phyloP scores from a whole-genome alignment of 768 basidiomycete genomes.

The Phanerodontia chrysosporium region DNA sequence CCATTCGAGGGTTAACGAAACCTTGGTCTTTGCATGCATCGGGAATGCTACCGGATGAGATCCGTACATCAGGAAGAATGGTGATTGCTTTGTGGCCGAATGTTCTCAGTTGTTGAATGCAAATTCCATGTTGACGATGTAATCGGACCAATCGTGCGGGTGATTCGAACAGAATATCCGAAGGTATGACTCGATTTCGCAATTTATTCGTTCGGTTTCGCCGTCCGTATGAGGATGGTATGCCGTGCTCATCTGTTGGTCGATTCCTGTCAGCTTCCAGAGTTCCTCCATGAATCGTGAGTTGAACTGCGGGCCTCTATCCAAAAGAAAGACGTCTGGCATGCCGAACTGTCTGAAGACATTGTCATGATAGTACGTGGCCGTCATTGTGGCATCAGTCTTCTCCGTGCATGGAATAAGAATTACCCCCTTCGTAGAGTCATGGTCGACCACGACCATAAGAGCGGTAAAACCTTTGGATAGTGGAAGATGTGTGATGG shows the following conservation, averaged over 20 bases:
- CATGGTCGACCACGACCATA: background rate
- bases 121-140: background rate
- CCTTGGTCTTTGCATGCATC: background rate
- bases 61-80: slow-evolving; percentile 17
- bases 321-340: slow-evolving; percentile 7
- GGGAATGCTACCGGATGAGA: background rate
- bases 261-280: background rate
- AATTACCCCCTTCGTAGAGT: slow-evolving; percentile 19
- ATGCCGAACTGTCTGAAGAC: slow-evolving; percentile 5
- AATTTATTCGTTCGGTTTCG: slow-evolving; percentile 30
- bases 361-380: background rate
- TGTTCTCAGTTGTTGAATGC: background rate
- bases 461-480: background rate
- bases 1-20: slow-evolving; percentile 16
- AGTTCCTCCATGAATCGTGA: background rate
- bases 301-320: background rate
- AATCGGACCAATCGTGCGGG: background rate
- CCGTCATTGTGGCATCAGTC: slow-evolving; percentile 14
- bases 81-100: slow-evolving; percentile 19
- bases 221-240: slow-evolving; percentile 36
- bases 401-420: slow-evolving; percentile 28
- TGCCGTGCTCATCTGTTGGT: slow-evolving; percentile 22
- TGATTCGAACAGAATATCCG: slow-evolving; percentile 15
- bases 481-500: slow-evolving; percentile 22
- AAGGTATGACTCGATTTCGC: slow-evolving; percentile 29